Percentiles rank a stretch among this genome's conserved stretches.
phyloP scores from a whole-genome alignment of 441 rosid species.

The Theobroma grandiflorum region DNA sequence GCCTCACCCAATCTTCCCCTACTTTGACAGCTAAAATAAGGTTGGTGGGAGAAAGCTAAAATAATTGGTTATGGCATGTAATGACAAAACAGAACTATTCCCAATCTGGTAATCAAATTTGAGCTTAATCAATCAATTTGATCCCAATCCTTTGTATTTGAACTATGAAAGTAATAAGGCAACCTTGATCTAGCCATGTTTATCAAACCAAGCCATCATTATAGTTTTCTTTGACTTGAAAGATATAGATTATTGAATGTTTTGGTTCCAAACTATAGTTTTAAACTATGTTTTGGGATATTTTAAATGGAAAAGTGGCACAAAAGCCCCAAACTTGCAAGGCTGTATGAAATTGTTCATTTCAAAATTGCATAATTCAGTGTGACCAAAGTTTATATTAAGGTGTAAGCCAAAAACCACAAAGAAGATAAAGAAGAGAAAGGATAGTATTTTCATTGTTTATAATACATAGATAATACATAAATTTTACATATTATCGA shows the following conservation, averaged over 20 bases:
- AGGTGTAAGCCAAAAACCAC: not conserved
- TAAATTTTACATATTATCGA: too few relatives aligned
- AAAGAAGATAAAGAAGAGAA: too few relatives aligned
- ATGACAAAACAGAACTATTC: not conserved
- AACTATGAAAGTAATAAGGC: conserved; percentile 7
- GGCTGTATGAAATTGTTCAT: not conserved
- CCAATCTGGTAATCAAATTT: conserved; percentile 11
- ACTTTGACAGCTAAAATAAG: conserved; percentile 33
- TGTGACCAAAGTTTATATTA: not conserved
- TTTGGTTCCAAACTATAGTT: not conserved
- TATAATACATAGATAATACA: too few relatives aligned
- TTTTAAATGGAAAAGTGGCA: not conserved
- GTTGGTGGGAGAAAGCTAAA: conserved; percentile 28
- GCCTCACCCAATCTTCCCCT: conserved; percentile 38
- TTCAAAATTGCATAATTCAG: not conserved
- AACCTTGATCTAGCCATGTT: not conserved
- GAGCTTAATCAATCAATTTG: not conserved
- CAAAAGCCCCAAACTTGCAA: not conserved
- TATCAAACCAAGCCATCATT: not conserved
- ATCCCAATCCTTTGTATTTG: not conserved
- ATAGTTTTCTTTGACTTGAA: conserved; percentile 4
- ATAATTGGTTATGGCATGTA: not conserved
- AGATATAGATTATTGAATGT: not conserved
- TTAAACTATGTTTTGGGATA: not conserved
- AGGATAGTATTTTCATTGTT: too few relatives aligned